Base-by-base conservation (phyloP, 768 basidiomycete species). In the Candolleomyces aberdarensis region DNA sequence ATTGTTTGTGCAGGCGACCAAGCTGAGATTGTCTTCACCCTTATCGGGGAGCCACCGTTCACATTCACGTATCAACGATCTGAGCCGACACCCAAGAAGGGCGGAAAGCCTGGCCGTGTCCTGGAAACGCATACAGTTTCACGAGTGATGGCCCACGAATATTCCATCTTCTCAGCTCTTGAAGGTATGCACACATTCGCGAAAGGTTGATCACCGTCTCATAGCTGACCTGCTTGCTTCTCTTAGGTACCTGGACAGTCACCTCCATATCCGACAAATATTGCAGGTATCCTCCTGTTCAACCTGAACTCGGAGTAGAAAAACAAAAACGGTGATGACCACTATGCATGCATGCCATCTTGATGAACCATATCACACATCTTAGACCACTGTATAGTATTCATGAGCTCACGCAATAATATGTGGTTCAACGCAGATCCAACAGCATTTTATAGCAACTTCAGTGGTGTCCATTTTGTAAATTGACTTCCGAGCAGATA, bases 41-140 rank as follows among this genome's bases (percentile, higher is more conserved):
- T 99, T 57, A 80, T 88, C 36, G 97, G 97, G 49, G 90, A 92
- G 70, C 90, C 97, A 17, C 97, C 97, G 0, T 99, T 98, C 76
- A 89, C 95, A 1, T 98, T 99, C 75, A 95, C 94, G 0, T 96
- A 96, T 74, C 92, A 94, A 71, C 85, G 93, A 51, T 83, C 92
- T 2, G 92, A 93, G 72, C 80, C 86, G 19, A 81, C 79, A 54
- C 72, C 77, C 3, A 85, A 82, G 75, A 91, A 90, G 70, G 87
- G 88, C 32, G 82, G 83, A 53, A 87, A 83, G 65, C 78, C 84
- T 46, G 86, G 85, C 56, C 91, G 89, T 69, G 85, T 95, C n/a
- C 80, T 96, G 7, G 94, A 96, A 74, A 92, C 92, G 17, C 94
- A 96, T 68, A 96, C 94, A 0, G 92, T 94, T 19, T 91, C 92